Base-by-base conservation (phyloP, 202 grass and related monocot genomes). In the Alloteropsis angusta region DNA sequence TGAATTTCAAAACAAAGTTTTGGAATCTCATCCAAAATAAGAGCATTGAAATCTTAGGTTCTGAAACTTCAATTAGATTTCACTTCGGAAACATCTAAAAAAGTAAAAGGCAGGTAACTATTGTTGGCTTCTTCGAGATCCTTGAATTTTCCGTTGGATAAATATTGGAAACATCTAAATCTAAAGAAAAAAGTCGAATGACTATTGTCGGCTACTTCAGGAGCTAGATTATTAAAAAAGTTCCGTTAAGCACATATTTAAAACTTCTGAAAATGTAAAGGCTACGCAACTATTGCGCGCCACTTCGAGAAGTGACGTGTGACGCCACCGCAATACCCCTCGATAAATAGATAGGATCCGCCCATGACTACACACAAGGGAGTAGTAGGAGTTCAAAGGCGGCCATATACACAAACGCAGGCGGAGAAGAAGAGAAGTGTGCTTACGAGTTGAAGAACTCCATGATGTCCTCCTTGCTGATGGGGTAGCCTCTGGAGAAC, bases 401-500 rank as follows among this genome's bases (percentile, higher is more conserved):
- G 0, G 1, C 36, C 5, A 16, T 7, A 16, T 5, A 50, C 6
- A 45, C 14, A 39, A 15, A 13, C 1, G 9, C 10, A 28, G 1
- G 23, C 1, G 0, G 19, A 38, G 36, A 21, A 19, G 9, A 13
- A 14, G 1, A 13, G 22, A 53, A n/a, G 8, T 0, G 6, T 8
- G 54, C 76, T 93, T 88, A 94, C 88, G 43, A 64, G 55, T 81
- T 76, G 68, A 94, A 88, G 83, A 90, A 91, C 11, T 72, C 80
- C 5, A 55, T 1, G 56, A 94, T 94, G 26, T 91, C 83, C 17
- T 82, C 85, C 48, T 49, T 84, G 38, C 28, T 55, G 80, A 93
- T 82, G 5, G 91, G 91, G 70, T 90, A 80, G 12, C 91, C 88
- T 37, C 70, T 73, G 9, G 91, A 93, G 88, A 93, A 93, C 23